A percentile compares a stretch with the other conserved stretches of the same genome.
These are phyloP conservation scores for Colletotrichum paranaense DNA, from an alignment of 2,329 filamentous ascomycete species.

Conservation along the genomic window DNA sequence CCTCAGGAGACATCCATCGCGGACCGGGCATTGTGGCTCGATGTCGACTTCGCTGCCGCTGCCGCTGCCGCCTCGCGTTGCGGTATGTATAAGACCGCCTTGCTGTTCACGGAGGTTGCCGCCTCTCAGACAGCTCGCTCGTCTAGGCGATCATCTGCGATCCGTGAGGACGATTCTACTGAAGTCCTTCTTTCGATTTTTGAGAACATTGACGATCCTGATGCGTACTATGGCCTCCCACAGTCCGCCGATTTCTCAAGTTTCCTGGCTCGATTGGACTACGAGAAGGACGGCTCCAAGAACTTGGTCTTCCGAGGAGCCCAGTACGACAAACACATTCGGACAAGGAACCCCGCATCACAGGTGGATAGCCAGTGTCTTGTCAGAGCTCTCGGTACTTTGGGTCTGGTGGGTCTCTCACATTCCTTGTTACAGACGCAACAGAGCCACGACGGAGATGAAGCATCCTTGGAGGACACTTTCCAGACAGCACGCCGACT, in stretches of 20 bases:
- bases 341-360: constrained; percentile 66
- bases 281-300: constrained; percentile 88
- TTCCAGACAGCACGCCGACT: constrained; percentile 84
- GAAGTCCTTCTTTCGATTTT: constrained; percentile 85
- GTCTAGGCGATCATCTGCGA: constrained; percentile 75
- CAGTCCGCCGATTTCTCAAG: constrained; percentile 81
- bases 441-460: constrained; percentile 67
- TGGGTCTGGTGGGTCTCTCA: constrained; percentile 88
- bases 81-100: constrained; percentile 86
- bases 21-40: constrained; percentile 86
- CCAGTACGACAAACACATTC: constrained; percentile 87
- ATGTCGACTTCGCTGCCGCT: constrained; percentile 79
- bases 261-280: constrained; percentile 85
- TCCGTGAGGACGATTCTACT: constrained; percentile 65
- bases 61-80: constrained; percentile 80
- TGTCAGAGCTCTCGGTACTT: constrained; percentile 79
- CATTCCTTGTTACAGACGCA: constrained; percentile 80
- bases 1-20: constrained; percentile 82
- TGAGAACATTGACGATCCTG: constrained; percentile 92
- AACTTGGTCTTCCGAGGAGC: constrained; percentile 92
- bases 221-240: constrained; percentile 92
- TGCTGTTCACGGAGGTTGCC: constrained; percentile 84
- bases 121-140: constrained; percentile 65
- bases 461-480: constrained; percentile 74
- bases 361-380: constrained; percentile 74